Conservation (phyloP, 306 rosid genomes). For the Adenanthera pavonina region DNA sequence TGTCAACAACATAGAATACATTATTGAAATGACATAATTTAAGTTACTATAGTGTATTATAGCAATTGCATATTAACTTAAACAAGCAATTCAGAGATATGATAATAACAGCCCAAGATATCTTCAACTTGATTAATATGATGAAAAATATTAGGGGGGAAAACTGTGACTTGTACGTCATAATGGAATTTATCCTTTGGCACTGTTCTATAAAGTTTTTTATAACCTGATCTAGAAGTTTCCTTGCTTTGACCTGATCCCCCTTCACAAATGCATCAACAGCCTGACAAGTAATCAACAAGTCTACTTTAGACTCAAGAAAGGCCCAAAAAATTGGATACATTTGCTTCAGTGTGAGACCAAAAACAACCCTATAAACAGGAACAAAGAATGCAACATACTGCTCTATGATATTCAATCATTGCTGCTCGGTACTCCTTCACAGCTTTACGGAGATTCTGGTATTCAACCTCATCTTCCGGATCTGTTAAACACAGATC, state of each 20-base stretch:
- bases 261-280: slow-evolving; percentile 70
- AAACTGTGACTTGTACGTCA: slow-evolving; percentile 13
- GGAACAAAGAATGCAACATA: slow-evolving; percentile 49
- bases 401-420: slow-evolving; percentile 82
- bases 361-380: slow-evolving; percentile 21
- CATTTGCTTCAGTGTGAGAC: slow-evolving; percentile 27
- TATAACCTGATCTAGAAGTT: slow-evolving; percentile 65
- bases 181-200: slow-evolving; percentile 15
- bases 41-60: slow-evolving; percentile 11
- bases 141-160: slow-evolving; percentile 11
- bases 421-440: slow-evolving; percentile 68
- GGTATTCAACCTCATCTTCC: slow-evolving; percentile 68
- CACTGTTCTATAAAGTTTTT: slow-evolving; percentile 30
- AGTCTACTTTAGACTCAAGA: slow-evolving; percentile 41
- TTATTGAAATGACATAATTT: slow-evolving; percentile 20
- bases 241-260: slow-evolving; percentile 61
- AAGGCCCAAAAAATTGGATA: slow-evolving; percentile 22
- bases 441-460: slow-evolving; percentile 68
- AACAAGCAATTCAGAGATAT: slow-evolving; percentile 15
- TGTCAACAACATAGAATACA: slow-evolving; percentile 44
- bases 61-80: background rate
- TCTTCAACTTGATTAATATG: slow-evolving; percentile 17
- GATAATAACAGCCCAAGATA: slow-evolving; percentile 19
- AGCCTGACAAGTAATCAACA: slow-evolving; percentile 63
- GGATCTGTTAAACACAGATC: slow-evolving; percentile 51